Conservation (phyloP, 768 basidiomycete genomes). For the Nidularia sp. region DNA sequence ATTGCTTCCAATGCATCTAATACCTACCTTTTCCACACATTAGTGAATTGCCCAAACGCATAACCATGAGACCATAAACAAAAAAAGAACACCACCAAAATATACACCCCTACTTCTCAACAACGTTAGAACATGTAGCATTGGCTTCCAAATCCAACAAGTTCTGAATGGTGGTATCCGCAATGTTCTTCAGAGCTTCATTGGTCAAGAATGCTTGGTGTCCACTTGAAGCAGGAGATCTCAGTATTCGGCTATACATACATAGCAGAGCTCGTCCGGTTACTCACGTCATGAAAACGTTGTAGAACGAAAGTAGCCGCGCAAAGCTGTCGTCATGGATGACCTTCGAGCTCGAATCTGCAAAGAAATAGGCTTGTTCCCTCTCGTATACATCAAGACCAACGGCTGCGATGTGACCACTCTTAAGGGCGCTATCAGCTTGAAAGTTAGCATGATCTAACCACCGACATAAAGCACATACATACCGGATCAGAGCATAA, state of each 20-base stretch:
- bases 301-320: constrained; percentile 41
- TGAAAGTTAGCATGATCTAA: neutral
- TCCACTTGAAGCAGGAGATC: constrained; percentile 19
- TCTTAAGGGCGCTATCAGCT: constrained; percentile 26
- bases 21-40: too few relatives aligned
- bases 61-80: too few relatives aligned
- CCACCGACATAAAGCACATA: neutral
- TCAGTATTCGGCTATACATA: neutral
- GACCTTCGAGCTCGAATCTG: constrained; percentile 37
- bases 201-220: constrained; percentile 39
- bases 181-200: constrained; percentile 35
- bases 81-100: too few relatives aligned
- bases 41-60: too few relatives aligned
- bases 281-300: constrained; percentile 38
- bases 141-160: constrained; percentile 25
- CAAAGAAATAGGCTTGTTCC: constrained; percentile 37
- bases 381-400: constrained; percentile 40
- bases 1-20: too few relatives aligned
- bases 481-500: constrained; percentile 34
- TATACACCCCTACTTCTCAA: constrained; percentile 6
- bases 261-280: too few relatives aligned
- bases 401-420: constrained; percentile 34
- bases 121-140: constrained; percentile 24
- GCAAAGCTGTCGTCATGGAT: constrained; percentile 41
- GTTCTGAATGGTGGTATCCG: constrained; percentile 32